Conservation (phyloP, 768 basidiomycete genomes). For the Leccinum subgranulosum region DNA sequence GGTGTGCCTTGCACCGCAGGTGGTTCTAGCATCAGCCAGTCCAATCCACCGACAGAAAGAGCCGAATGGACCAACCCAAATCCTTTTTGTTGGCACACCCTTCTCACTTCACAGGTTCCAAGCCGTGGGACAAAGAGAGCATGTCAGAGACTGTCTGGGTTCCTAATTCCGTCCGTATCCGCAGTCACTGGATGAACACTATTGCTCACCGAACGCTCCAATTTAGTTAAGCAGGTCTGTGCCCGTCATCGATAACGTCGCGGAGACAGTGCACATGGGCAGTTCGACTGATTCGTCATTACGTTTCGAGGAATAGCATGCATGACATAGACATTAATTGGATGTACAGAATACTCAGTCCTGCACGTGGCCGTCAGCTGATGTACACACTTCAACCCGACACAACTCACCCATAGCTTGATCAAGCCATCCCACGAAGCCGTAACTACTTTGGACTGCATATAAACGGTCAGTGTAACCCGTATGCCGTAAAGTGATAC, state of each 20-base stretch:
- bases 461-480: constrained; percentile 12
- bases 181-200: not conserved
- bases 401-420: constrained; percentile 87
- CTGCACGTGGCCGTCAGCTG: constrained; percentile 18
- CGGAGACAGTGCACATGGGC: not conserved
- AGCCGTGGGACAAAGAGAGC: constrained; percentile 1
- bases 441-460: constrained; percentile 92
- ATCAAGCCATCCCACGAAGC: constrained; percentile 98
- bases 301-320: not conserved
- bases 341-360: constrained; percentile 26
- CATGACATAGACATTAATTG: constrained; percentile 4
- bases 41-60: not conserved
- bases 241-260: constrained; percentile 5
- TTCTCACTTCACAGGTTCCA: constrained; percentile 7
- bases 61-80: not conserved
- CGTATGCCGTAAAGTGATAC: not conserved
- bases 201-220: not conserved
- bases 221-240: not conserved
- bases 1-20: constrained; percentile 1
- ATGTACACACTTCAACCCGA: not conserved
- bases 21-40: constrained; percentile 5
- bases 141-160: not conserved
- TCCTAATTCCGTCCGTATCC: not conserved
- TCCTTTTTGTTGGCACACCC: constrained; percentile 1
- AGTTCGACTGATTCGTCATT: not conserved